Percentiles rank a stretch among this genome's conserved stretches.
Conservation (phyloP, 805 yeast genomes). For the Metschnikowia proteae region DNA sequence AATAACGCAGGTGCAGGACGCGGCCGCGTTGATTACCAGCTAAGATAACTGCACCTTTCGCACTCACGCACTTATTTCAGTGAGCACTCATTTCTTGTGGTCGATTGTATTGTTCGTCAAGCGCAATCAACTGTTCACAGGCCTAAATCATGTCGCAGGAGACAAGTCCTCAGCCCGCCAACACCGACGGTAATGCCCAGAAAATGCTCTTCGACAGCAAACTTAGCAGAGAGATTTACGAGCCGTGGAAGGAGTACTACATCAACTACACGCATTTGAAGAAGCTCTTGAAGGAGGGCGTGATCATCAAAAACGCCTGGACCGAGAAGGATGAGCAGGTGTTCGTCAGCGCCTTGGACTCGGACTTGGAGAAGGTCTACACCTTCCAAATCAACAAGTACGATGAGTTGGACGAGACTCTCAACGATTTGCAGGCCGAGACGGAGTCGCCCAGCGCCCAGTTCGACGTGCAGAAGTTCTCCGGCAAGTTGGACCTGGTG, state of each 20-base stretch:
- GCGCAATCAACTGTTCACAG: neutral
- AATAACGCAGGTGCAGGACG: neutral
- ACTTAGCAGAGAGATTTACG: constrained; percentile 73
- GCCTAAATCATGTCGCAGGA: constrained; percentile 1
- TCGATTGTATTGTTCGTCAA: neutral
- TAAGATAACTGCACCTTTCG: neutral
- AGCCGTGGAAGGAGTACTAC: constrained; percentile 82
- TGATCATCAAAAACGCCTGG: constrained; percentile 50
- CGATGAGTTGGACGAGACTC: constrained; percentile 59
- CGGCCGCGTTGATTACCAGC: neutral
- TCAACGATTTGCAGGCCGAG: constrained; percentile 59
- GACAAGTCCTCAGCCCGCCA: neutral
- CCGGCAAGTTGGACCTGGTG: constrained; percentile 66
- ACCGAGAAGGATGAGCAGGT: constrained; percentile 65
- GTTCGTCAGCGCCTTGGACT: constrained; percentile 64
- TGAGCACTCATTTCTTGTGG: neutral
- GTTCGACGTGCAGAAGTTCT: constrained; percentile 61
- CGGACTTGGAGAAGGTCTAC: constrained; percentile 73
- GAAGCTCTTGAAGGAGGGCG: constrained; percentile 65
- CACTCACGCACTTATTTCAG: neutral
- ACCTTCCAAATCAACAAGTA: constrained; percentile 67
- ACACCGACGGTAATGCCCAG: neutral
- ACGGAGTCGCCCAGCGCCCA: constrained; percentile 36
- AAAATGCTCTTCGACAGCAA: constrained; percentile 84
- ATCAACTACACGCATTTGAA: constrained; percentile 64